Evolutionary conservation across 2,329 filamentous ascomycete genomes (phyloP), one percentile per base, ranked within the genome.

Genomic region (Myriosclerotinia duriaeana): DNA sequence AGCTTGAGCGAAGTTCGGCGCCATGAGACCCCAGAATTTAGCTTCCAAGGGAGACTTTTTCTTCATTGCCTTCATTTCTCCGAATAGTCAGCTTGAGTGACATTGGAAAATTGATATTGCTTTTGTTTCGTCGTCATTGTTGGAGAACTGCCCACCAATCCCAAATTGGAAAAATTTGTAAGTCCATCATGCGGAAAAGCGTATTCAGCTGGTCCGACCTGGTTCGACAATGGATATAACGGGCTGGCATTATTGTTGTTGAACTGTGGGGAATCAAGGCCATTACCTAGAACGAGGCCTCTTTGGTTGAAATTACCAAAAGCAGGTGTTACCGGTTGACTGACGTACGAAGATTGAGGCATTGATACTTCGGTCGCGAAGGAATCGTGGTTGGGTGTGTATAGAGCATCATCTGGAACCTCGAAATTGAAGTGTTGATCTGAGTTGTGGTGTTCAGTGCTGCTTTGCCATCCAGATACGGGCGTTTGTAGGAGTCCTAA

Each of bases 71-170:
- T 50, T 72, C 63, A 74, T 67, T 75, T 75, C 56, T 75, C 72
- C 20, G 71, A 71, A 65, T 74, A 76, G 66, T 76, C 74, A n/a
- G 75, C 75, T 20, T 73, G 66, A 9, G 75, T 76, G 20, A 70
- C 73, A 53, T 76, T 74, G 20, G 73, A 75, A 58, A 76, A 76
- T 65, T 75, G 74, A 52, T 76, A 76, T 17, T 71, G 74, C 66
- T 75, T 75, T 55, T 75, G 74, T 58, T 74, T 74, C 4, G 67
- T 69, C 54, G 69, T 69, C 30, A 72, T 67, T 8, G 73, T 70
- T 14, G 71, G 71, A 11, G 69, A 69, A 26, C 44, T 64, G 14
- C 60, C 53, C 14, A 69, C 50, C 58, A 71, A 60, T n/a, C 67
- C 68, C 20, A 67, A 8, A 15, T 36, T 3, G 53, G 54, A 38